Base-by-base conservation (phyloP, 2,329 filamentous ascomycete species). In the Fusarium liriodendri region DNA sequence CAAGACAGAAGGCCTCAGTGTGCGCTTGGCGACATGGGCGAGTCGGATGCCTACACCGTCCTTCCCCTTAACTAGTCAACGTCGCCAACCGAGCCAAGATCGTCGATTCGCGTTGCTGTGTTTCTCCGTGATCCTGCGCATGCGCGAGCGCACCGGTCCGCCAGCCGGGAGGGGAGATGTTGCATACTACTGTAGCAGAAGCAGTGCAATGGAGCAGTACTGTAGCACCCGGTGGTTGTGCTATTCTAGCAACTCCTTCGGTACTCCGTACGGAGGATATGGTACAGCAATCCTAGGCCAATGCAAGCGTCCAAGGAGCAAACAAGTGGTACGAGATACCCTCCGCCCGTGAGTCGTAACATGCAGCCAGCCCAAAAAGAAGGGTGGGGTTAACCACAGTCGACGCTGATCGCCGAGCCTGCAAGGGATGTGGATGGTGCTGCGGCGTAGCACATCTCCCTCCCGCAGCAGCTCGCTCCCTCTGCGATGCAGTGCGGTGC, bases 121-220 rank as follows among this genome's bases (percentile, higher is more conserved):
- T 52, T 52, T 27, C 47, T 52, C 16, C 47, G 29, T 80, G 74
- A 81, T 80, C 72, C 78, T 79, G 76, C 81, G 79, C 73, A 78
- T 82, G 80, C 78, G 82, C 67, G 79, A 79, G 79, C 80, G 81
- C 79, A 79, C 79, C 80, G 80, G 80, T 80, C 79, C 80, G 74
- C 74, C 72, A 69, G 80, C 76, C 67, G 66, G 63, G 70, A 74
- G 55, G 67, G 71, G 64, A 69, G 68, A 32, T 64, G 67, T 66
- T 57, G 68, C 59, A 45, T 66, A 59, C 66, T 57, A 42, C 40
- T n/a, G 58, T 61, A 50, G 45, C 54, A 66, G 59, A 32, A 60
- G 37, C 16, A 58, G 27, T 33, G 22, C 33, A 32, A 52, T 55
- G 55, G 9, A 50, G 61, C 33, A 55, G 47, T 27, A 47, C 13